Evolutionary conservation across 371 early-diverging fungal species (phyloP).

Genomic region (Furculomyces boomerangus): DNA sequence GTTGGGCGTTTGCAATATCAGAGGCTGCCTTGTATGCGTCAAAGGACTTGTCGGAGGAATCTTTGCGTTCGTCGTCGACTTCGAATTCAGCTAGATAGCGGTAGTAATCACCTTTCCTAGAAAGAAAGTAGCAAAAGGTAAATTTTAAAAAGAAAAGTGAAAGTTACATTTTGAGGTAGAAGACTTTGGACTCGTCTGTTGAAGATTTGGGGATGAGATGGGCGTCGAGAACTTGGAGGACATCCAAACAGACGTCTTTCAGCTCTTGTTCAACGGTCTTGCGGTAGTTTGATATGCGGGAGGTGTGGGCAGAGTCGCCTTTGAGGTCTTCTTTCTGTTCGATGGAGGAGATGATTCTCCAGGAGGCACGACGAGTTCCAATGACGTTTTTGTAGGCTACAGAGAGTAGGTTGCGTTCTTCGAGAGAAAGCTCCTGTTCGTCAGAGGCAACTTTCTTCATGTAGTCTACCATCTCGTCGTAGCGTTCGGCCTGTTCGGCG

Average conservation of each 20-base stretch:
- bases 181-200: conserved; percentile 92
- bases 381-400: conserved; percentile 99
- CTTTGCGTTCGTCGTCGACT: conserved; percentile 68
- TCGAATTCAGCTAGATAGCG: conserved; percentile 99
- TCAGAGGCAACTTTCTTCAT: conserved; percentile 74
- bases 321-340: conserved; percentile 95
- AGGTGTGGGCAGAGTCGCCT: conserved; percentile 66
- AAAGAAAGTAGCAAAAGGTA: background rate
- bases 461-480: conserved; percentile 93
- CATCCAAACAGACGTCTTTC: conserved; percentile 86
- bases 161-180: conserved; percentile 93
- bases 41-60: conserved; percentile 73
- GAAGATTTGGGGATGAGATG: conserved; percentile 74
- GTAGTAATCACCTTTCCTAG: conserved; percentile 94
- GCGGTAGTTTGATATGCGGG: conserved; percentile 84
- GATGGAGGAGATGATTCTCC: conserved; percentile 98
- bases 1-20: conserved; percentile 81
- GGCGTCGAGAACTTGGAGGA: conserved; percentile 78
- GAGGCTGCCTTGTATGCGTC: conserved; percentile 95
- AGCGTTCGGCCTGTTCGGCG: conserved; percentile 97
- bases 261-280: conserved; percentile 87
- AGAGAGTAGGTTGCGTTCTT: conserved; percentile 96
- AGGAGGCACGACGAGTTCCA: conserved; percentile 97
- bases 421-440: conserved; percentile 70
- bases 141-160: background rate